Conservation (phyloP, 75 land plant genomes). For the Sequoiadendron giganteum region DNA sequence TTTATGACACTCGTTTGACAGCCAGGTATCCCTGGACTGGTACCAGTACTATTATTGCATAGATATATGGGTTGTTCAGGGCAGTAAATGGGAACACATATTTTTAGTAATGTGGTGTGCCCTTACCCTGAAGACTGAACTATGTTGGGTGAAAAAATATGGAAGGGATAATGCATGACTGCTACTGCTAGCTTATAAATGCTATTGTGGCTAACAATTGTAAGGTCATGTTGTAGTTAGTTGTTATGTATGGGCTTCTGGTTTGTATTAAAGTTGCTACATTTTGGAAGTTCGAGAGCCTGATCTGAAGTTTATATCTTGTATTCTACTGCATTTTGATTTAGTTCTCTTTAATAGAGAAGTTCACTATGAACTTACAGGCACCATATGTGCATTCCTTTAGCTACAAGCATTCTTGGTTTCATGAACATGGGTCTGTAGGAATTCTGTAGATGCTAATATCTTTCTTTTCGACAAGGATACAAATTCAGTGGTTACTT, state of each 20-base stretch:
- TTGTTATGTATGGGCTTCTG: neutral
- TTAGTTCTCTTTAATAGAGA: neutral
- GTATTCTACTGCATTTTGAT: neutral
- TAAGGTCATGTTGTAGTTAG: neutral
- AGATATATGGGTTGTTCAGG: too few species aligned
- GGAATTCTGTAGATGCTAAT: neutral
- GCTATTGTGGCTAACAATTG: neutral
- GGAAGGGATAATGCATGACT: neutral
- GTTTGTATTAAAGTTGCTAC: neutral
- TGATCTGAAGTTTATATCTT: neutral
- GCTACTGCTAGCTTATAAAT: neutral
- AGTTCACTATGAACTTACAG: neutral
- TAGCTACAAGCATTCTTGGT: neutral
- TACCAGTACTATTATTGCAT: too few species aligned
- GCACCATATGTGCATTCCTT: neutral
- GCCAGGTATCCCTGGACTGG: too few species aligned
- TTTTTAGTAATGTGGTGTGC: too few species aligned
- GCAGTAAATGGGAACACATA: too few species aligned
- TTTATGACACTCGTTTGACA: too few species aligned
- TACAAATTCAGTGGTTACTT: too few species aligned
- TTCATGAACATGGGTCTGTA: too few species aligned
- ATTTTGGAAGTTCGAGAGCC: neutral
- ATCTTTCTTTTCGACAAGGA: neutral
- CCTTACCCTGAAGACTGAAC: too few species aligned
- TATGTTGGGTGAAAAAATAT: neutral